Conservation (phyloP, 108 stramenopile genomes). For the Cyclotella baltica region DNA sequence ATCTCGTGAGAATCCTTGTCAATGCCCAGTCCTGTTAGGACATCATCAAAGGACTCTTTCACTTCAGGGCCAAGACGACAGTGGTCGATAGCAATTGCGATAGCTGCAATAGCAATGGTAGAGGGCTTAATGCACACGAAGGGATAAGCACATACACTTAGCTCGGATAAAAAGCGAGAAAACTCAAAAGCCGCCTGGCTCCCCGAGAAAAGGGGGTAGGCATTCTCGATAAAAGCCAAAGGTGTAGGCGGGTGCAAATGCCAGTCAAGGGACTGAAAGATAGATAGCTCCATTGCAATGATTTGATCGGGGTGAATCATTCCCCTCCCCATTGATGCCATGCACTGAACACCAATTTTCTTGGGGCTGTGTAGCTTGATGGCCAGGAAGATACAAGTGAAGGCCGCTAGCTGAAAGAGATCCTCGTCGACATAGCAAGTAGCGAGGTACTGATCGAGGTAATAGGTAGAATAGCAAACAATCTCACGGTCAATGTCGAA, state of each 20-base stretch:
- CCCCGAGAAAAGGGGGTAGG: constrained; percentile 31
- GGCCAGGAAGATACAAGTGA: constrained; percentile 41
- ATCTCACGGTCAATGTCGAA: constrained; percentile 32
- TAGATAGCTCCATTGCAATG: constrained; percentile 34
- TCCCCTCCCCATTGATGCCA: constrained; percentile 33
- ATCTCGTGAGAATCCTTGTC: constrained; percentile 18
- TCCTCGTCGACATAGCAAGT: constrained; percentile 30
- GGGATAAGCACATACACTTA: constrained; percentile 39
- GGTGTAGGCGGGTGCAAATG: constrained; percentile 40
- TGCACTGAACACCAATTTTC: constrained; percentile 27
- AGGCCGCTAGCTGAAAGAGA: constrained; percentile 41
- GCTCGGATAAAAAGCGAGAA: constrained; percentile 42
- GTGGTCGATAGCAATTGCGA: constrained; percentile 28
- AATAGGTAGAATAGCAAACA: constrained; percentile 30
- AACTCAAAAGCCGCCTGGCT: constrained; percentile 23
- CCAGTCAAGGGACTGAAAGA: constrained; percentile 30
- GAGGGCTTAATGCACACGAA: constrained; percentile 33
- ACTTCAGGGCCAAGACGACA: constrained; percentile 8
- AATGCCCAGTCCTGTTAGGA: not conserved
- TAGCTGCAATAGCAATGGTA: constrained; percentile 43
- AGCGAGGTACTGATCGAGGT: constrained; percentile 35
- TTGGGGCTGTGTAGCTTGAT: constrained; percentile 40
- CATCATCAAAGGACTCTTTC: not conserved
- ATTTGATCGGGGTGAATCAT: constrained; percentile 23
- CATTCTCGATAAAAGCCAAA: constrained; percentile 36